phyloP scores from a whole-genome alignment of 1,284 basidiomycete species.

The Wallemia hederae region DNA sequence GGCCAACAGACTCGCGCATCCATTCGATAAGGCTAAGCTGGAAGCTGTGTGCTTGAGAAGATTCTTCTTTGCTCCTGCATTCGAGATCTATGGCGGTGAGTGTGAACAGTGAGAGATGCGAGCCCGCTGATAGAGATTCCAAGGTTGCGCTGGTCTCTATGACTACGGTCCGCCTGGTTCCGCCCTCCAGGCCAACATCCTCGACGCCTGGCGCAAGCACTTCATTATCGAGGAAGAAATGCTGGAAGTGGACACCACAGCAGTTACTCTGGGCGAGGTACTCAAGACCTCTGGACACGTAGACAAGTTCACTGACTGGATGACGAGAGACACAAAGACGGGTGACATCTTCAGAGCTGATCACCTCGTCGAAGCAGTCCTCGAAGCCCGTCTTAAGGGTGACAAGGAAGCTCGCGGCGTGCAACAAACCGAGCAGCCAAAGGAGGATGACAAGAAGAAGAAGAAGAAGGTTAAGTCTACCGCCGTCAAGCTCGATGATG shows the following conservation, averaged over 20 bases:
- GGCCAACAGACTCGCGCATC: conserved; percentile 24
- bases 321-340: conserved; percentile 82
- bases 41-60: conserved; percentile 67
- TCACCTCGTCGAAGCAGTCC: conserved; percentile 77
- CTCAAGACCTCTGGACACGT: conserved; percentile 97
- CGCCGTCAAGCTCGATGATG: conserved; percentile 49
- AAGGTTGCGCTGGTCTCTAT: conserved; percentile 80
- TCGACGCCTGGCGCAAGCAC: conserved; percentile 87
- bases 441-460: conserved; percentile 51
- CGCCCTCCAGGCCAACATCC: conserved; percentile 83
- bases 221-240: conserved; percentile 97
- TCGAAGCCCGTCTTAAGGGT: conserved; percentile 65
- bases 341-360: conserved; percentile 93
- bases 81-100: conserved; percentile 89
- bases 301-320: conserved; percentile 95
- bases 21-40: conserved; percentile 63
- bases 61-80: conserved; percentile 95
- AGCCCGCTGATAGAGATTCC: neutral
- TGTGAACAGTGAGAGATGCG: conserved; percentile 3
- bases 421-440: conserved; percentile 19
- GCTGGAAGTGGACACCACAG: conserved; percentile 93
- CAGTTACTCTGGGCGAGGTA: conserved; percentile 83
- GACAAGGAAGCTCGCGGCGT: conserved; percentile 69
- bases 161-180: conserved; percentile 91
- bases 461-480: conserved; percentile 47